Percentiles rank a stretch among this genome's conserved stretches.
phyloP scores from a whole-genome alignment of 2,329 filamentous ascomycete species.

The Colletotrichum ledebouriae region DNA sequence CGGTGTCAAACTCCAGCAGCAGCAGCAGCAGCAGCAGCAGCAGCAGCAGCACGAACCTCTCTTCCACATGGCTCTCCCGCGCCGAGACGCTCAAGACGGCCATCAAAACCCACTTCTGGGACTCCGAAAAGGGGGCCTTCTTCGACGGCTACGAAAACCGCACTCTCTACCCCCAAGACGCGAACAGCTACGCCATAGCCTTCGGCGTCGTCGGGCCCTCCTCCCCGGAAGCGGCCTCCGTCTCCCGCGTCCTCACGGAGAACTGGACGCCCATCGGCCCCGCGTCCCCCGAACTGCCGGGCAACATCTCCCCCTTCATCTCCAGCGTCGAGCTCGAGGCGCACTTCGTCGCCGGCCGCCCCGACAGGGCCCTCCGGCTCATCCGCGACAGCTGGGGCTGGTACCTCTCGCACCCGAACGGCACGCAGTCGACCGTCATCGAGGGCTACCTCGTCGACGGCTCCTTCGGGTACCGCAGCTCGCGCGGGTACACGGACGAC shows the following conservation, averaged over 20 bases:
- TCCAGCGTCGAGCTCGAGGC: constrained; percentile 71
- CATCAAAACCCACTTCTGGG: constrained; percentile 64
- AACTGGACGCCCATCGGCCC: constrained; percentile 71
- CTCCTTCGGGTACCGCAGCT: constrained; percentile 68
- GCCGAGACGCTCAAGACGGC: constrained; percentile 58
- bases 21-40: constrained; percentile 7
- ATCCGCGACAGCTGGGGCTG: constrained; percentile 71
- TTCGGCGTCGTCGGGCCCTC: constrained; percentile 58
- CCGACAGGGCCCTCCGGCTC: constrained; percentile 66
- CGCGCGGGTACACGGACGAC: constrained; percentile 65
- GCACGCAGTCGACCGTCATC: constrained; percentile 70
- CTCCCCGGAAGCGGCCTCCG: constrained; percentile 51
- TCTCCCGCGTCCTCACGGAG: constrained; percentile 59
- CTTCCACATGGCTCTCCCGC: constrained; percentile 55
- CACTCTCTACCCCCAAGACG: constrained; percentile 70
- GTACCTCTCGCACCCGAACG: constrained; percentile 69
- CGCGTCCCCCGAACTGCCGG: constrained; percentile 67
- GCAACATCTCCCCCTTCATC: constrained; percentile 71
- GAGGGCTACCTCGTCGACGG: constrained; percentile 71
- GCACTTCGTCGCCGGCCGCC: constrained; percentile 62
- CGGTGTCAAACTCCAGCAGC: constrained; percentile 51
- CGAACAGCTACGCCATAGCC: constrained; percentile 67
- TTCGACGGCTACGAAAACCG: constrained; percentile 65
- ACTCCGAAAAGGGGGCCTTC: constrained; percentile 62
- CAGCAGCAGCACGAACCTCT: constrained; percentile 46